Evolutionary conservation across 2,329 filamentous ascomycete genomes (phyloP).

Genomic region (Colletotrichum melonis): DNA sequence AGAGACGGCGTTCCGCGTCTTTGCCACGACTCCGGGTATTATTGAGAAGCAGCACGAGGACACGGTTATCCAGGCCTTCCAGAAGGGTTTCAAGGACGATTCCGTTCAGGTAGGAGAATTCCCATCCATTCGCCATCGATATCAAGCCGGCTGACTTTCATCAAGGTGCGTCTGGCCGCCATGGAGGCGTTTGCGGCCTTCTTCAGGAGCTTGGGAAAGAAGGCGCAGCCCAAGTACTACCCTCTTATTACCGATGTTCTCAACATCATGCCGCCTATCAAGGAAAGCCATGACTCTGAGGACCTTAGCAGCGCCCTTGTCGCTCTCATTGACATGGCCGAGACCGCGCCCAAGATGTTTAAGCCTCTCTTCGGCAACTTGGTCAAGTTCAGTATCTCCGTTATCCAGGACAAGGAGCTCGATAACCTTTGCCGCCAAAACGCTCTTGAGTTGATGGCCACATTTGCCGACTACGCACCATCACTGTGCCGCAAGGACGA

Average conservation of each 20-base stretch:
- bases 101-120: conserved; percentile 72
- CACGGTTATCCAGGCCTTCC: conserved; percentile 88
- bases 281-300: conserved; percentile 90
- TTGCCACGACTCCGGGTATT: conserved; percentile 92
- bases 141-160: background rate
- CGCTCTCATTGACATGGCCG: conserved; percentile 92
- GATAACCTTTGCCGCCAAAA: conserved; percentile 92
- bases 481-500: conserved; percentile 95
- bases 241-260: conserved; percentile 88
- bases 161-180: conserved; percentile 86
- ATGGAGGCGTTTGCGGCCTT: conserved; percentile 98
- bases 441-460: conserved; percentile 95
- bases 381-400: conserved; percentile 91
- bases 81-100: conserved; percentile 90
- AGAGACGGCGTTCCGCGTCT: conserved; percentile 94
- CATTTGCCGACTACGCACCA: conserved; percentile 94
- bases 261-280: conserved; percentile 93
- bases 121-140: background rate
- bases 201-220: conserved; percentile 91
- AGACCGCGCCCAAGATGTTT: conserved; percentile 97
- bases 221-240: conserved; percentile 89
- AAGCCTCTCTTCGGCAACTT: conserved; percentile 92
- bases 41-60: conserved; percentile 97
- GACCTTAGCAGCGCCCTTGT: conserved; percentile 90
- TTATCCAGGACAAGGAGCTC: conserved; percentile 96